Base-by-base conservation (phyloP, 225 moss, liverwort and hornwort genomes). In the Lunularia cruciata region DNA sequence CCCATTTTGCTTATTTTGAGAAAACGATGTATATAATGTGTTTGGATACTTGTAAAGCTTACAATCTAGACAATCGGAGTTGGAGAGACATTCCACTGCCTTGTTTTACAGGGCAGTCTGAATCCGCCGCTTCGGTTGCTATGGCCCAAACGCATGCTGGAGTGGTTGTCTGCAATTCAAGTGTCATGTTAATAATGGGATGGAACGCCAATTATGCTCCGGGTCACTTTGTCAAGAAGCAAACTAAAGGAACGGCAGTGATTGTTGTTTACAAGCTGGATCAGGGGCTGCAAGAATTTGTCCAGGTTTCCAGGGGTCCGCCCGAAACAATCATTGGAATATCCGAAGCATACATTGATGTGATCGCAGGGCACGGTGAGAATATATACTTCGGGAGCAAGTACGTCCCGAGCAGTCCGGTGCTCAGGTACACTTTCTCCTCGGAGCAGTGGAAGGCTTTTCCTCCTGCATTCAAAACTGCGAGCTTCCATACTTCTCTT, bases 181-280 rank as follows among this genome's bases (percentile, higher is more conserved):
- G 27, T 47, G 61, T 71, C 59, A 71, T 71, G 71, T 28, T 71
- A 59, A 37, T 71, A 23, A 71, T 60, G 25, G 65, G 19, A 10
- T 46, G 65, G 65, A 47, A 65, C 26, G 65, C 31, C 3, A 15
- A 40, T 4, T 47, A 33, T 27, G 46, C n/a, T n/a, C 47, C 65
- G 18, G 65, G 47, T 15, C 65, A 46, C 7, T 28, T 9, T 27
- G 54, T 54, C 0, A 28, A 54, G 13, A 10, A 11, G 43, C 11
- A 43, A 10, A 13, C 65, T 10, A 27, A 30, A 48, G 71, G 14
- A 36, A 60, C 23, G 22, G 48, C 47, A 15, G 46, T 9, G 71
- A 15, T 71, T 15, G 35, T 71, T 26, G 48, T 71, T 22, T 71
- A 60, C 49, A 71, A 25, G 27, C 15, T 71, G 34, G 71, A 71